A percentile compares a stretch with the other conserved stretches of the same genome.
phyloP scores from a whole-genome alignment of 1,284 basidiomycete genomes.

The Puccinia hordei region DNA sequence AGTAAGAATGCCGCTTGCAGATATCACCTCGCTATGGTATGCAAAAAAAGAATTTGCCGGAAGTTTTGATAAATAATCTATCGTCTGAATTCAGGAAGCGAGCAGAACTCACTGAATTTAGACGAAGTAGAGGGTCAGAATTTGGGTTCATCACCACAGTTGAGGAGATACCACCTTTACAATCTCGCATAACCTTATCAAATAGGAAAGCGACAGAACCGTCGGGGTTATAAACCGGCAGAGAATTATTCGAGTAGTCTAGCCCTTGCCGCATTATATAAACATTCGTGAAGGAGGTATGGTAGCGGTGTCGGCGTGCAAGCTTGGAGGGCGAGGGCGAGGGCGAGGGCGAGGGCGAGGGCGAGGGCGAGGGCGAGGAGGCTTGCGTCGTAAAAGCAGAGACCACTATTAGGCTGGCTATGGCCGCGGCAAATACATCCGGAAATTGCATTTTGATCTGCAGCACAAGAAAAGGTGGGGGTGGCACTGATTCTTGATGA shows the following conservation, averaged over 20 bases:
- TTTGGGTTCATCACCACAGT: not conserved
- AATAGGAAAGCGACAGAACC: constrained; percentile 27
- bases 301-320: constrained; percentile 5
- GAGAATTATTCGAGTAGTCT: not conserved
- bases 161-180: not conserved
- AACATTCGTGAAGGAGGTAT: not conserved
- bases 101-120: constrained; percentile 10
- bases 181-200: constrained; percentile 4
- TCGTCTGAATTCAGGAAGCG: not conserved
- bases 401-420: not conserved
- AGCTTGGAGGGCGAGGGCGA: not conserved
- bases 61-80: not conserved
- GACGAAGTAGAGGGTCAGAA: not conserved
- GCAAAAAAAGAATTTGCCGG: not conserved
- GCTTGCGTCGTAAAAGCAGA: not conserved
- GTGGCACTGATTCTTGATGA: not conserved
- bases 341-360: no score
- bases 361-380: not conserved
- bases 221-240: not conserved
- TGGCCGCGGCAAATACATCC: not conserved
- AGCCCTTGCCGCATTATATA: not conserved
- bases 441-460: not conserved
- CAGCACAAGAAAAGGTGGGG: not conserved
- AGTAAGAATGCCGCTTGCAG: not conserved
- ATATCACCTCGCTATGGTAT: constrained; percentile 1